Evolutionary conservation across 2,329 filamentous ascomycete genomes (phyloP).

Genomic region (Aspergillus pseudoviridinutans): DNA sequence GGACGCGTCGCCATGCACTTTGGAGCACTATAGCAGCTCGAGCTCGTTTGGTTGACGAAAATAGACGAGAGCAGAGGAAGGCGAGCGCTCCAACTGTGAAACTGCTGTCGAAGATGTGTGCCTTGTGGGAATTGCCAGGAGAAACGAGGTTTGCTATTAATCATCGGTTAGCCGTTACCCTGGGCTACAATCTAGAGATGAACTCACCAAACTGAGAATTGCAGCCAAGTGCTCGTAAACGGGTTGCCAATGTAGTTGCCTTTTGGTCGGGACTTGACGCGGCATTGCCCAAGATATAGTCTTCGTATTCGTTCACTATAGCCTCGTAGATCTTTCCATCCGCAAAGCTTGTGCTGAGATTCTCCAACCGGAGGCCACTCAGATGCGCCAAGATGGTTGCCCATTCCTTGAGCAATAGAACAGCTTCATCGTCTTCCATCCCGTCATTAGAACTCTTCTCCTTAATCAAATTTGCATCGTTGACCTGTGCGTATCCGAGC

Average conservation of each 20-base stretch:
- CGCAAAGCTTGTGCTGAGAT: conserved; percentile 57
- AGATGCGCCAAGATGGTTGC: conserved; percentile 48
- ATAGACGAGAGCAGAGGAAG: conserved; percentile 57
- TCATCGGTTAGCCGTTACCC: conserved; percentile 6
- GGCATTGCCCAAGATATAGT: conserved; percentile 29
- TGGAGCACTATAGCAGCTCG: conserved; percentile 54
- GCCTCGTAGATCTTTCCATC: conserved; percentile 51
- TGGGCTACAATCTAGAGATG: neutral
- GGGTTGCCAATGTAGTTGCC: conserved; percentile 24
- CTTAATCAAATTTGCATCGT: conserved; percentile 17
- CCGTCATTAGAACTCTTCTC: conserved; percentile 21
- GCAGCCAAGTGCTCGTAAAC: conserved; percentile 39
- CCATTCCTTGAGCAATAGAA: conserved; percentile 53
- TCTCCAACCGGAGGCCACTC: conserved; percentile 46
- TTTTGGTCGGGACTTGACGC: neutral
- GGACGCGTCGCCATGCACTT: conserved; percentile 44
- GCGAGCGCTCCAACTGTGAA: conserved; percentile 56
- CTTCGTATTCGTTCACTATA: conserved; percentile 56
- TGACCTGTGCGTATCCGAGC: conserved; percentile 15
- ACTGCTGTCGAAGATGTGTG: conserved; percentile 50
- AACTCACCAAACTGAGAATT: conserved; percentile 41
- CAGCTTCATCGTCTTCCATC: conserved; percentile 28
- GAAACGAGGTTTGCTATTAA: conserved; percentile 45
- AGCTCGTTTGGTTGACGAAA: conserved; percentile 47
- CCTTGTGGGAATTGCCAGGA: conserved; percentile 17